These are phyloP conservation scores for Penicillium coffeae DNA, from an alignment of 495 filamentous ascomycete genomes.

Conservation along the genomic window DNA sequence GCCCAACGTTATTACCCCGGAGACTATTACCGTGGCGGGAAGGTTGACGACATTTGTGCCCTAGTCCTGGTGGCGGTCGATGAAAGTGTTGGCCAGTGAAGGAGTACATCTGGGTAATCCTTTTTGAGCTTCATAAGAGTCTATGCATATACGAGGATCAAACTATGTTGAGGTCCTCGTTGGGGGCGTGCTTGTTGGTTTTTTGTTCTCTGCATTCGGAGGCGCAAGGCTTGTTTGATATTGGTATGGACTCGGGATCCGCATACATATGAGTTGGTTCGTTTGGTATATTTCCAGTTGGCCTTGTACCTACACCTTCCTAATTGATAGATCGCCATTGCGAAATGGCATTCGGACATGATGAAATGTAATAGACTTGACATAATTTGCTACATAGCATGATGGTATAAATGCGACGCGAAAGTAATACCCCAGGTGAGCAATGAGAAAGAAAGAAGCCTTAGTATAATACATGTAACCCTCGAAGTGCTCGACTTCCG, in stretches of 20 bases:
- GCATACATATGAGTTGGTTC: background rate
- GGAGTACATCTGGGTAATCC: background rate
- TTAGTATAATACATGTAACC: too few species aligned
- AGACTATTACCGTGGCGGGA: slow-evolving; percentile 82
- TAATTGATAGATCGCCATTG: background rate
- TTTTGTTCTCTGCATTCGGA: slow-evolving; percentile 11
- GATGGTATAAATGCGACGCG: too few species aligned
- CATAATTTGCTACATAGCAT: too few species aligned
- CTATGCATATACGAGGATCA: background rate
- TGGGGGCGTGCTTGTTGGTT: background rate
- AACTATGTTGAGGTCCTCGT: background rate
- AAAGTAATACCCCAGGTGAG: too few species aligned
- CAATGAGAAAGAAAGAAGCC: too few species aligned
- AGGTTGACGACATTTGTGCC: slow-evolving; percentile 86
- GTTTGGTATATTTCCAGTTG: background rate
- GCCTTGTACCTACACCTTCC: background rate
- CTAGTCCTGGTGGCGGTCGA: slow-evolving; percentile 68
- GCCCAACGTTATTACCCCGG: slow-evolving; percentile 79
- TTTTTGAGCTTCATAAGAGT: background rate
- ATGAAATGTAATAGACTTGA: background rate
- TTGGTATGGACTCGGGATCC: background rate
- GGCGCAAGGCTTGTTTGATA: slow-evolving; percentile 11
- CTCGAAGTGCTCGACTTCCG: too few species aligned
- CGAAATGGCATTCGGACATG: background rate
- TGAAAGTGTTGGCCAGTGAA: slow-evolving; percentile 13